Percentiles rank a stretch among this genome's conserved stretches.
These are phyloP conservation scores for Hymenoscyphus repandus DNA, from an alignment of 2,329 filamentous ascomycete genomes.

Conservation along the genomic window DNA sequence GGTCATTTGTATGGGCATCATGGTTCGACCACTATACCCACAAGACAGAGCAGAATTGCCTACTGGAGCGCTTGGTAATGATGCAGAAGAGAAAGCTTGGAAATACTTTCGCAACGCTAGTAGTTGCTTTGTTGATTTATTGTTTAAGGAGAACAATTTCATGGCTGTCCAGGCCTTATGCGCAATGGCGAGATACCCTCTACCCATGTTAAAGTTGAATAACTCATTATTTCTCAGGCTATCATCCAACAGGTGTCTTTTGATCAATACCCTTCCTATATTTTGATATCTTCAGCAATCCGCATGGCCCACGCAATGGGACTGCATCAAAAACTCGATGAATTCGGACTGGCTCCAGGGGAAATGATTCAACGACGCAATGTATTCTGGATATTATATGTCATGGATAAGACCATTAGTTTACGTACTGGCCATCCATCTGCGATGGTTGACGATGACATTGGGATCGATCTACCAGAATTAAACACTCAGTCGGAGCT, in stretches of 20 bases:
- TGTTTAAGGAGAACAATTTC: slow-evolving; percentile 16
- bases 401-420: too few relatives aligned
- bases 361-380: too few relatives aligned
- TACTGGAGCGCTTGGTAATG: slow-evolving; percentile 1
- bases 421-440: neutral
- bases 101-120: slow-evolving; percentile 19
- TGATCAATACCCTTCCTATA: slow-evolving; percentile 16
- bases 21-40: too few relatives aligned
- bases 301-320: slow-evolving; percentile 18
- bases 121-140: slow-evolving; percentile 17
- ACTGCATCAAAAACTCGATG: slow-evolving; percentile 16
- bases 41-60: too few relatives aligned
- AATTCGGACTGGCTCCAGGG: slow-evolving; percentile 7
- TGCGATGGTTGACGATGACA: too few relatives aligned
- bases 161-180: slow-evolving; percentile 19
- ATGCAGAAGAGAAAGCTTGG: slow-evolving; percentile 6
- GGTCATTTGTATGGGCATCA: neutral
- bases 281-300: slow-evolving; percentile 12
- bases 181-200: slow-evolving; percentile 7
- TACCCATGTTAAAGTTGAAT: neutral
- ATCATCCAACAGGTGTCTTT: slow-evolving; percentile 1
- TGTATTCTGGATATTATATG: too few relatives aligned
- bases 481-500: too few relatives aligned
- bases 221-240: slow-evolving; percentile 1
- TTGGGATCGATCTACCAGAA: too few relatives aligned